Percentiles rank a stretch among this genome's conserved stretches.
These are phyloP conservation scores for Coccomyxa subellipsoidea DNA, from an alignment of 163 green algal species.

Conservation along the genomic window DNA sequence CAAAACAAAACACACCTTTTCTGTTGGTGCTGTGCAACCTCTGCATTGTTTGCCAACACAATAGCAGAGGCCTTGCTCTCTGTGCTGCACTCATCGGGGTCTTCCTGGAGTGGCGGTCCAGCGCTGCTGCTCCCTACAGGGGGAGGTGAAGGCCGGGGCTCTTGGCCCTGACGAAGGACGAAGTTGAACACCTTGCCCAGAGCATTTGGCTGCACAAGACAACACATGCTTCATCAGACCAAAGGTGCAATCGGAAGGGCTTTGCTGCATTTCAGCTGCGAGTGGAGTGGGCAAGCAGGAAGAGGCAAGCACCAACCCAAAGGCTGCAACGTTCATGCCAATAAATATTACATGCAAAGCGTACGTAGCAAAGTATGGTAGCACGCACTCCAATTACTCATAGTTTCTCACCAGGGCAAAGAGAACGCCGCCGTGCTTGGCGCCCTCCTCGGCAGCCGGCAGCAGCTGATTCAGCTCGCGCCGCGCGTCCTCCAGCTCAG, in stretches of 20 bases:
- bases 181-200: background rate
- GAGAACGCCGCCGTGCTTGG: background rate
- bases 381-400: background rate
- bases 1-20: background rate
- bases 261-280: too few species aligned
- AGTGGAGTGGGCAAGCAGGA: too few species aligned
- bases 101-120: background rate
- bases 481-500: background rate
- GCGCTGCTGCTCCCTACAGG: background rate
- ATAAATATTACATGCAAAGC: too few species aligned
- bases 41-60: background rate
- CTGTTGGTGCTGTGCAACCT: background rate
- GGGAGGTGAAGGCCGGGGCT: background rate
- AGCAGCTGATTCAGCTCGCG: constrained; percentile 1
- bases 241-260: too few species aligned
- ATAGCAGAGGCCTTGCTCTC: background rate
- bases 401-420: background rate
- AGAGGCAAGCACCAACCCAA: too few species aligned
- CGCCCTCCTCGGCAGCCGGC: background rate
- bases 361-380: background rate
- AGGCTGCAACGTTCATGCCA: too few species aligned
- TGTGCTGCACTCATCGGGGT: background rate
- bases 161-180: background rate
- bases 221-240: background rate
- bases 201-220: background rate